These are phyloP conservation scores for Aspergillus intermedius DNA, from an alignment of 2,329 filamentous ascomycete species.

Conservation along the genomic window DNA sequence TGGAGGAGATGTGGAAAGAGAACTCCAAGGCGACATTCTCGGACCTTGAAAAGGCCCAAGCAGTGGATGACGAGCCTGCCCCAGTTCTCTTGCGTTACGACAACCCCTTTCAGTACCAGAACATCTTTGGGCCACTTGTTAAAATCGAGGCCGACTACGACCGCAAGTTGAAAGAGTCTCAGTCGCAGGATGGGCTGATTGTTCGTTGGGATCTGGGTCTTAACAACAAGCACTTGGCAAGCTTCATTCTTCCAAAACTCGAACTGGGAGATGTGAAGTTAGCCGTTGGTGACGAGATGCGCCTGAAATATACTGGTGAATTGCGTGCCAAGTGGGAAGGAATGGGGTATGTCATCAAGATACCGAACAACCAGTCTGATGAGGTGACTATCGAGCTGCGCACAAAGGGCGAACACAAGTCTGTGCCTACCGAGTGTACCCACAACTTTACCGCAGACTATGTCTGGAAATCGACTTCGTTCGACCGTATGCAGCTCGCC, in stretches of 20 bases:
- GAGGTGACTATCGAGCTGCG: conserved; percentile 93
- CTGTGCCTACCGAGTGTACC: conserved; percentile 89
- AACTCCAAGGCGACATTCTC: conserved; percentile 80
- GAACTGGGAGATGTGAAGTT: conserved; percentile 97
- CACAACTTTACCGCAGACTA: conserved; percentile 98
- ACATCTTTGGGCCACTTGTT: conserved; percentile 93
- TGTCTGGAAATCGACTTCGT: conserved; percentile 98
- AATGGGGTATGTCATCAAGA: conserved; percentile 98
- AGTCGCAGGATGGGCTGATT: conserved; percentile 90
- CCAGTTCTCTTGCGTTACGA: conserved; percentile 91
- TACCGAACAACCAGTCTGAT: conserved; percentile 97
- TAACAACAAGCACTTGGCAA: conserved; percentile 95
- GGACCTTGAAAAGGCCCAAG: conserved; percentile 84
- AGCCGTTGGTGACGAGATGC: conserved; percentile 97
- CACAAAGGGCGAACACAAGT: conserved; percentile 92
- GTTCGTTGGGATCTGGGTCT: conserved; percentile 92
- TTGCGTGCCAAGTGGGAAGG: conserved; percentile 90
- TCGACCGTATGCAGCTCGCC: conserved; percentile 97
- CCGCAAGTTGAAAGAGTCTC: conserved; percentile 95
- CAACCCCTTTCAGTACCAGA: conserved; percentile 97
- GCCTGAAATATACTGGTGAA: conserved; percentile 91
- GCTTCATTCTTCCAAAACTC: conserved; percentile 92
- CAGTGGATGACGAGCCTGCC: conserved; percentile 89
- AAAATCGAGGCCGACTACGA: conserved; percentile 99
- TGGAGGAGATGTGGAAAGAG: conserved; percentile 99